Percentiles rank a stretch among this genome's conserved stretches.
phyloP scores from a whole-genome alignment of 169 alveolate genomes.

The Eimeria necatrix region DNA sequence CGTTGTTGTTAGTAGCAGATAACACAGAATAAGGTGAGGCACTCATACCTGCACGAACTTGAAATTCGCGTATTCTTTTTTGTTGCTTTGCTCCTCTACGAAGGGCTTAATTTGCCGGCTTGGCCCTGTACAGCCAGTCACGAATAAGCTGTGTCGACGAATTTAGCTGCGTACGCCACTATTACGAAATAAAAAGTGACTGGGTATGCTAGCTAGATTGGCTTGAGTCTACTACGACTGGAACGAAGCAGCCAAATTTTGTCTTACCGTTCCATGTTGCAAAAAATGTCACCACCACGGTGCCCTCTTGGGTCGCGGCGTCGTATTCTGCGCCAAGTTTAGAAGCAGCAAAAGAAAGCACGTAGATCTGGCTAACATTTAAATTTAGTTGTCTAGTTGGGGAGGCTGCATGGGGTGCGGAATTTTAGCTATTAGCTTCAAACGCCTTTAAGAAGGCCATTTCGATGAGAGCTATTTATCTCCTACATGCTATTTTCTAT shows the following conservation, averaged over 20 bases:
- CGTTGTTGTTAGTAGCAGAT: neutral
- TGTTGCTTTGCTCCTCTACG: slow-evolving; percentile 32
- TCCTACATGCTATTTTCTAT: too few relatives aligned
- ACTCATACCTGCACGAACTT: neutral
- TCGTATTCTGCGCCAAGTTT: neutral
- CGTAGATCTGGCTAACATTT: too few relatives aligned
- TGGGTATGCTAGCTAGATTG: neutral
- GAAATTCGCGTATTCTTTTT: slow-evolving; percentile 47
- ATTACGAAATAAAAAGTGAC: neutral
- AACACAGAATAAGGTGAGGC: neutral
- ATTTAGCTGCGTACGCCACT: neutral
- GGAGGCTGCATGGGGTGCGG: too few relatives aligned
- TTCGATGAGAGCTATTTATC: too few relatives aligned
- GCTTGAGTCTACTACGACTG: neutral
- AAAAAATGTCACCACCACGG: slow-evolving; percentile 2
- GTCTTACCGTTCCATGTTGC: slow-evolving; percentile 30
- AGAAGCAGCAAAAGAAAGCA: too few relatives aligned
- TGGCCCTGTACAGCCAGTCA: slow-evolving; percentile 48
- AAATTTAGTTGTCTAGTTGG: too few relatives aligned
- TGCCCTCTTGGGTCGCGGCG: slow-evolving; percentile 8
- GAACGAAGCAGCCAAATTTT: neutral
- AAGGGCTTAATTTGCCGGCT: slow-evolving; percentile 58
- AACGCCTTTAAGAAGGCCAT: too few relatives aligned
- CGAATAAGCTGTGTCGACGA: neutral
- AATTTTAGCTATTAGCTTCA: too few relatives aligned